These are phyloP conservation scores for Leonotis leonurus DNA, from an alignment of 257 asterid species.

Conservation along the genomic window DNA sequence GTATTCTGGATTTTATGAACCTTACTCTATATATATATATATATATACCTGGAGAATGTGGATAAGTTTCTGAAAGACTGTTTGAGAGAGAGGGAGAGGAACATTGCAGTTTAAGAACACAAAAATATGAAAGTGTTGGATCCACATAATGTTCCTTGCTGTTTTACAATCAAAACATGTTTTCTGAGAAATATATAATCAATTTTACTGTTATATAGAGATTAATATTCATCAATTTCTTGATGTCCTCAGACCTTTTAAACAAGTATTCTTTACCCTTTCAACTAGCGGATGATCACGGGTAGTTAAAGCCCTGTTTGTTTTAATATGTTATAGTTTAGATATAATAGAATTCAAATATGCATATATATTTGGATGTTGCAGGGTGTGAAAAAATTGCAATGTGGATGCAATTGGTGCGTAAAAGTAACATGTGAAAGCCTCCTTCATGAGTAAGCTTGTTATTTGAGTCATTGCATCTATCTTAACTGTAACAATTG, in stretches of 20 bases:
- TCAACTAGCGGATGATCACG: constrained; percentile 15
- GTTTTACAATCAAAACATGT: not conserved
- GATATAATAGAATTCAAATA: constrained; percentile 47
- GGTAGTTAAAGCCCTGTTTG: constrained; percentile 5
- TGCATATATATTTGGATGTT: constrained; percentile 67
- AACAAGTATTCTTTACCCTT: not conserved
- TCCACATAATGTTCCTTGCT: not conserved
- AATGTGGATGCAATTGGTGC: constrained; percentile 59
- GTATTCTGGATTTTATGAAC: not conserved
- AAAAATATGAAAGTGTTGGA: not conserved
- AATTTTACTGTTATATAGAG: too few relatives aligned
- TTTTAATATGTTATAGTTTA: constrained; percentile 26
- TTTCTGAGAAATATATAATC: too few relatives aligned
- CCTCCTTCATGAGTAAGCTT: constrained; percentile 73
- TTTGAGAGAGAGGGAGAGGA: not conserved
- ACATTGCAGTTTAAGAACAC: not conserved
- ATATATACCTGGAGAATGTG: not conserved
- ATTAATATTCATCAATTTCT: too few relatives aligned
- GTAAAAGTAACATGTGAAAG: constrained; percentile 53
- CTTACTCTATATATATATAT: too few relatives aligned
- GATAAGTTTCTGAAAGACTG: not conserved
- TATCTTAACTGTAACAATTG: constrained; percentile 23
- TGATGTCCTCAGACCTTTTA: constrained; percentile 6
- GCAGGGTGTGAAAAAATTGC: constrained; percentile 63
- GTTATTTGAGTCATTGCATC: constrained; percentile 47